Conservation (phyloP, 192 early-diverging fungal genomes). For the Dissophora globulifera region DNA sequence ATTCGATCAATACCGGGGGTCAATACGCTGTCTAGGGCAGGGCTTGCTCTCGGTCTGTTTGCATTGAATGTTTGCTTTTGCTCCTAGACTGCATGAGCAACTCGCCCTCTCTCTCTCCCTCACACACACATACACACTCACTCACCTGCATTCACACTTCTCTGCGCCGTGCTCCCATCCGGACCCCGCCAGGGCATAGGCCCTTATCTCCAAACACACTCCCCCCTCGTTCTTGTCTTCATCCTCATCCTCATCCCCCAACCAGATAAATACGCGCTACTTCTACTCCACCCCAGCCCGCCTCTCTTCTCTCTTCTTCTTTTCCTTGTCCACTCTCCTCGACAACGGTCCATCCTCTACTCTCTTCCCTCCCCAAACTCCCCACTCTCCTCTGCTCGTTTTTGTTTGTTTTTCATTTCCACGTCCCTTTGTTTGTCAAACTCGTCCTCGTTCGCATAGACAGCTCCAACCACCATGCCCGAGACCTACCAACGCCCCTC, state of each 20-base stretch:
- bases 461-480: background rate
- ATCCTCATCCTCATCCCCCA: background rate
- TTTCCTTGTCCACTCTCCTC: background rate
- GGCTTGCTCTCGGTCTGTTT: too few relatives aligned
- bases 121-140: too few relatives aligned
- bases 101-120: too few relatives aligned
- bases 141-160: too few relatives aligned
- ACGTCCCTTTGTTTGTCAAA: background rate
- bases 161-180: too few relatives aligned
- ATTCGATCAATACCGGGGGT: too few relatives aligned
- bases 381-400: background rate
- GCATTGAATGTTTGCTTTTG: too few relatives aligned
- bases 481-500: background rate
- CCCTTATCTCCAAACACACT: too few relatives aligned
- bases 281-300: too few relatives aligned
- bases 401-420: background rate
- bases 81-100: too few relatives aligned
- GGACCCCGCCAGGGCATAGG: too few relatives aligned
- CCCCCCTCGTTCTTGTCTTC: background rate
- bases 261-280: background rate
- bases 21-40: too few relatives aligned
- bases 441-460: slow-evolving; percentile 1
- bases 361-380: slow-evolving; percentile 2
- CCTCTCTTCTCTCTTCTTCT: background rate
- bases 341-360: background rate